These are phyloP conservation scores for Iberis pinnata DNA, from an alignment of 345 rosid genomes.

Conservation along the genomic window DNA sequence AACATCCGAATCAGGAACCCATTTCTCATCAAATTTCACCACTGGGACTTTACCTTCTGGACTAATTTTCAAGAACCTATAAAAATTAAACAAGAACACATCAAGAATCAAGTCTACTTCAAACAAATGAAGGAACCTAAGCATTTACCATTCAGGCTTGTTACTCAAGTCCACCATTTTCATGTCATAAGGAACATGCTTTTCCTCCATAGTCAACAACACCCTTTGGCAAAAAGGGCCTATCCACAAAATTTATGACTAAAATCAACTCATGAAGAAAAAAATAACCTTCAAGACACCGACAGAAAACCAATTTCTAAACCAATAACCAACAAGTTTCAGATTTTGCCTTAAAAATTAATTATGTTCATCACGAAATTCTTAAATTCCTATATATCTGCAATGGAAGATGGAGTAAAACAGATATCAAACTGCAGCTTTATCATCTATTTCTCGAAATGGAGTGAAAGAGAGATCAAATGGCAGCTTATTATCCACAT, in stretches of 20 bases:
- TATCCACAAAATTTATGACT: conserved; percentile 19
- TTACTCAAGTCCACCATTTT: conserved; percentile 74
- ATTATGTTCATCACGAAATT: neutral
- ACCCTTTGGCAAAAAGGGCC: conserved; percentile 95
- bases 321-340: too few species aligned
- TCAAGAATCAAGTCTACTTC: neutral
- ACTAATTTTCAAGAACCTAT: conserved; percentile 73
- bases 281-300: neutral
- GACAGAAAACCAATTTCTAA: too few species aligned
- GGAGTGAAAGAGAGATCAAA: neutral
- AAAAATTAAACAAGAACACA: conserved; percentile 2
- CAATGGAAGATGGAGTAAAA: neutral
- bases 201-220: conserved; percentile 79
- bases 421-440: neutral
- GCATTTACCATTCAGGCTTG: conserved; percentile 82
- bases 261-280: neutral
- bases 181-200: conserved; percentile 75
- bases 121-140: neutral
- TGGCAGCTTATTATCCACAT: conserved; percentile 19
- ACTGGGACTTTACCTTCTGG: conserved; percentile 95
- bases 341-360: too few species aligned
- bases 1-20: conserved; percentile 95
- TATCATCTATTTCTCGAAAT: conserved; percentile 3
- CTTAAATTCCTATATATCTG: neutral
- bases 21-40: conserved; percentile 67